Conservation (phyloP, 495 filamentous ascomycete genomes). For the Trichoderma reesei region DNA sequence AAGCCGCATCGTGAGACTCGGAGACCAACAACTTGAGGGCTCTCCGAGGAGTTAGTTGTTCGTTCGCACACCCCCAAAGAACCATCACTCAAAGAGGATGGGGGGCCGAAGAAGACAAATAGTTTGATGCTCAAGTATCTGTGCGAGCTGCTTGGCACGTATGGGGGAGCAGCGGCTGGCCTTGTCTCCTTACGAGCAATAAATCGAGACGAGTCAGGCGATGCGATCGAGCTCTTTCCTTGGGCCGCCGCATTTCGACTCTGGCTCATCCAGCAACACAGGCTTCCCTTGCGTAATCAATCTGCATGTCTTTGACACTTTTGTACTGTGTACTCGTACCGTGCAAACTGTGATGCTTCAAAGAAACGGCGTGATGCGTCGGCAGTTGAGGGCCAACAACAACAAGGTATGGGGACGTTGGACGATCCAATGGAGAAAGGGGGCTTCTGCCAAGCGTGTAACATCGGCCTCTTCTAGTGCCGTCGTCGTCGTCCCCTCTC, state of each 20-base stretch:
- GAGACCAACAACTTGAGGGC: not conserved
- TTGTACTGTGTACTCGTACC: not conserved
- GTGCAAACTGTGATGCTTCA: not conserved
- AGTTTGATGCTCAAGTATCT: not conserved
- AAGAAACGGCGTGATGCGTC: not conserved
- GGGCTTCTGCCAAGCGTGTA: not conserved
- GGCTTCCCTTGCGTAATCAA: too few species aligned
- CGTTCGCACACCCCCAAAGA: not conserved
- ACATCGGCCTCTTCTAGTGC: not conserved
- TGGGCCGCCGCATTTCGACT: not conserved
- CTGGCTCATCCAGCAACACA: too few species aligned
- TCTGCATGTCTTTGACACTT: too few species aligned
- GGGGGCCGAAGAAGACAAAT: not conserved
- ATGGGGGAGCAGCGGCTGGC: too few species aligned
- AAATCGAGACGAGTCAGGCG: not conserved
- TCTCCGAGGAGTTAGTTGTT: not conserved
- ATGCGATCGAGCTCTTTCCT: not conserved
- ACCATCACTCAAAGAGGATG: not conserved
- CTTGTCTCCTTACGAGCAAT: too few species aligned
- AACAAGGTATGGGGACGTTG: not conserved
- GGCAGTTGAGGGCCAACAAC: not conserved
- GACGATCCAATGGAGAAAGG: not conserved
- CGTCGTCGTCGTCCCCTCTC: not conserved
- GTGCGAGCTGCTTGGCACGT: not conserved
- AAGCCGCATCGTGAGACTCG: constrained; percentile 2